Base-by-base conservation (phyloP, 805 yeast genomes). In the Yarrowia divulgata region DNA sequence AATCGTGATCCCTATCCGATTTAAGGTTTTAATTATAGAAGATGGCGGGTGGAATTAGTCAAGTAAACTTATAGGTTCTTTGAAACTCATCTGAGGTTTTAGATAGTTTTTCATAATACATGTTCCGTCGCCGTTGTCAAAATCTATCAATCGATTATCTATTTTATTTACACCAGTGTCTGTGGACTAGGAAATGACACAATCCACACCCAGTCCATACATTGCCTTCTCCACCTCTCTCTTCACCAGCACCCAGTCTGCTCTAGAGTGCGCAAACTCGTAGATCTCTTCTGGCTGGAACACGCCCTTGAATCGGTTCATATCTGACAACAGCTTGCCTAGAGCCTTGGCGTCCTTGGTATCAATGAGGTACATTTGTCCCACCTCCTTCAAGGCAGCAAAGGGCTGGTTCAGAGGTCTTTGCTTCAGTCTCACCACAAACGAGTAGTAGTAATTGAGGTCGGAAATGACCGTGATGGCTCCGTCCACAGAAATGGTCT, bases 201-300 rank as follows among this genome's bases (percentile, higher is more conserved):
- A 93, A 74, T 93, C 97, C 40, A 60, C 66, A 8, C 81, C 93
- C 68, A 94, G 82, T 0, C 99, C 98, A 75, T 93, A 95, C 88
- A 95, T 90, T n/a, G 91, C 93, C 77, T 89, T 91, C 78, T 94
- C 98, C 10, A 94, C 98, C 70, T 90, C 90, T 71, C 84, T 82
- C 72, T 87, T 89, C 35, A 94, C 90, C 45, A 80, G 75, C 0
- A 85, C 79, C 99, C 99, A 94, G 77, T 94, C 99, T 45, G 88
- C 84, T 69, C 99, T 82, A 71, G 97, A 81, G 73, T 90, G 93
- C 6, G 93, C 95, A 79, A 93, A 90, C 75, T 91, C 97, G 74
- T 91, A 90, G n/a, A 94, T 89, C 73, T 94, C 99, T 73, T 95
- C 98, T 57, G 96, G 97, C 37, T 88, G 86, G 75, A 94, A 90